These are phyloP conservation scores for Ettlia oleoabundans DNA, from an alignment of 139 green algal genomes.

Conservation along the genomic window DNA sequence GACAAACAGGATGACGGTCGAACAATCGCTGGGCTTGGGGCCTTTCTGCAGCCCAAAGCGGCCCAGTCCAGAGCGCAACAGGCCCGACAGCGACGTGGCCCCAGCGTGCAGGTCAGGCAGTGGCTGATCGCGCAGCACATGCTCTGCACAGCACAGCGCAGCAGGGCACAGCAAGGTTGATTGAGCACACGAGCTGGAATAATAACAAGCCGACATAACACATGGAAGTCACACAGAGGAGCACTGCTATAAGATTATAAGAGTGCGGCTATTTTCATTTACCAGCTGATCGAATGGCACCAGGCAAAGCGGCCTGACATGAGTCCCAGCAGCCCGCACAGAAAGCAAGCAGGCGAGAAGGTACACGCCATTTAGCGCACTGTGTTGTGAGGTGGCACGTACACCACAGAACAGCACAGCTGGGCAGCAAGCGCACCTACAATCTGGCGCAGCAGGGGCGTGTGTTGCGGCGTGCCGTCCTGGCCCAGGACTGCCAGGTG, in stretches of 20 bases:
- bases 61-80: constrained; percentile 64
- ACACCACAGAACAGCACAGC: constrained; percentile 15
- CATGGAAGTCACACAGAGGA: too few relatives aligned
- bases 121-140: constrained; percentile 6
- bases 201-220: too few relatives aligned
- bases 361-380: too few relatives aligned
- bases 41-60: constrained; percentile 59
- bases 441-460: constrained; percentile 7
- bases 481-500: constrained; percentile 21
- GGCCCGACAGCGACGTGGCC: constrained; percentile 51
- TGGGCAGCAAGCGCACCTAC: neutral
- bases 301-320: too few relatives aligned
- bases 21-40: constrained; percentile 52
- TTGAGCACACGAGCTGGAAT: too few relatives aligned
- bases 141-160: constrained; percentile 48
- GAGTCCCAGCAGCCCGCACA: too few relatives aligned
- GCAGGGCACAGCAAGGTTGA: constrained; percentile 8
- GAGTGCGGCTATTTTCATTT: too few relatives aligned
- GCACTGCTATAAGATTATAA: too few relatives aligned
- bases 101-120: constrained; percentile 46
- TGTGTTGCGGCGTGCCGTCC: neutral
- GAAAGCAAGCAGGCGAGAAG: too few relatives aligned
- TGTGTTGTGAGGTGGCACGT: neutral
- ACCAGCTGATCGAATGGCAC: too few relatives aligned
- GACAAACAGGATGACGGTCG: constrained; percentile 69